Percentiles rank a stretch among this genome's conserved stretches.
Conservation (phyloP, 495 filamentous ascomycete genomes). For the Podospora pseudopauciseta region DNA sequence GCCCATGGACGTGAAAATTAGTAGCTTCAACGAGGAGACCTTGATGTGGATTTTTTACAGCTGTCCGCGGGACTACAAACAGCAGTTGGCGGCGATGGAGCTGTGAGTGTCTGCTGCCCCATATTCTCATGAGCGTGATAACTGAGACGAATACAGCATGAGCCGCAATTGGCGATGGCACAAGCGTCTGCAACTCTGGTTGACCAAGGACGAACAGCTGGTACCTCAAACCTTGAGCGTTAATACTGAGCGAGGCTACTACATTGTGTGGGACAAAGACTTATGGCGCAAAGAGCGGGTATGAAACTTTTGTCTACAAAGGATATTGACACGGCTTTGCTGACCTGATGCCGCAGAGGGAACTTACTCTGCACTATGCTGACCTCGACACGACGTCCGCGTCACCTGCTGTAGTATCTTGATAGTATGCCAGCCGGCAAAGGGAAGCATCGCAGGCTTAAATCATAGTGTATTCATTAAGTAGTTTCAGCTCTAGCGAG, state of each 20-base stretch:
- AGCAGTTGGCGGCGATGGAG: constrained; percentile 79
- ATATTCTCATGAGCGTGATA: background rate
- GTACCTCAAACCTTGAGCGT: constrained; percentile 63
- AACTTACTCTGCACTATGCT: constrained; percentile 75
- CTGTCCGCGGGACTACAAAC: constrained; percentile 76
- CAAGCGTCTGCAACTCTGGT: constrained; percentile 81
- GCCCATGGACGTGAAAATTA: constrained; percentile 70
- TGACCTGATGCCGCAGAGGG: constrained; percentile 50
- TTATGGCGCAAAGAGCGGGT: constrained; percentile 82
- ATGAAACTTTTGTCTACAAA: constrained; percentile 33
- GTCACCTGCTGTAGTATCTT: background rate
- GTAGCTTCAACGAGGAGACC: constrained; percentile 83
- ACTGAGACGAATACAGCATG: constrained; percentile 27
- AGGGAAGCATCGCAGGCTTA: background rate
- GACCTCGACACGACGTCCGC: constrained; percentile 33
- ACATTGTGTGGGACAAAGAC: constrained; percentile 81
- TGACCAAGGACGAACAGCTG: constrained; percentile 80
- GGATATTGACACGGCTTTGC: background rate
- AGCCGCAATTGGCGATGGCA: constrained; percentile 91
- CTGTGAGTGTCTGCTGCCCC: constrained; percentile 48
- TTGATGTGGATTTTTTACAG: constrained; percentile 95
- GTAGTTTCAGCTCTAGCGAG: background rate
- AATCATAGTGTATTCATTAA: background rate
- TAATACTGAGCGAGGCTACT: constrained; percentile 77
- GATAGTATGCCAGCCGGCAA: background rate